A percentile compares a stretch with the other conserved stretches of the same genome.
These are phyloP conservation scores for Mortierella sp. DNA, from an alignment of 371 early-diverging fungal genomes.

Conservation along the genomic window DNA sequence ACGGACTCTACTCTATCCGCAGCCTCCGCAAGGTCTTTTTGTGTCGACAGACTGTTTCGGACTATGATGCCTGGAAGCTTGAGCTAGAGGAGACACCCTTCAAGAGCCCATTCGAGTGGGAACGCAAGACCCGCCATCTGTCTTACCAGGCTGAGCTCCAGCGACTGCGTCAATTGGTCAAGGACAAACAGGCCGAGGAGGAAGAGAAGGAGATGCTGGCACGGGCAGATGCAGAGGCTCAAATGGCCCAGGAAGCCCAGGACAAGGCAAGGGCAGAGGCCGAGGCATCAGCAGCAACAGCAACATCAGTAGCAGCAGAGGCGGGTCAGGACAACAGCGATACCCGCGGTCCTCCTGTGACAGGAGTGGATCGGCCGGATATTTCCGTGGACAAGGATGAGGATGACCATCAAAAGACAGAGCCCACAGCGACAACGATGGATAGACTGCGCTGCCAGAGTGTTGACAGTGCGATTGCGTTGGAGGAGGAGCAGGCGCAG, in stretches of 20 bases:
- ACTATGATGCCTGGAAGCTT: constrained; percentile 38
- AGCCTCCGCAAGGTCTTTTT: constrained; percentile 19
- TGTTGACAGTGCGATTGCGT: constrained; percentile 14
- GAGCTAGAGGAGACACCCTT: constrained; percentile 14
- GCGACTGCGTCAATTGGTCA: not conserved
- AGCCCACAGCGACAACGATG: not conserved
- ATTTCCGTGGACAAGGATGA: constrained; percentile 8
- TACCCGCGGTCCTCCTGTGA: not conserved
- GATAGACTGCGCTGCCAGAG: constrained; percentile 15
- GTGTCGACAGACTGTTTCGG: constrained; percentile 10
- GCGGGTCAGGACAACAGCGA: not conserved
- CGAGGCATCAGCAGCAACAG: not conserved
- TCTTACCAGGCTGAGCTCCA: not conserved
- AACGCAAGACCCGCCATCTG: constrained; percentile 16
- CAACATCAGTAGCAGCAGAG: too few species aligned
- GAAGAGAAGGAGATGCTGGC: not conserved
- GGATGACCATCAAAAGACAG: not conserved
- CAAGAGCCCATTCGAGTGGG: constrained; percentile 39
- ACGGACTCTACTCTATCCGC: constrained; percentile 13
- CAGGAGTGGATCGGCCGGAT: not conserved
- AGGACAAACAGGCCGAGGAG: not conserved
- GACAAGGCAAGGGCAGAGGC: not conserved
- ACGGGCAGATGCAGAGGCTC: not conserved
- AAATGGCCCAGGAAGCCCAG: too few species aligned
- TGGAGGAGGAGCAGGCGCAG: constrained; percentile 13